These are phyloP conservation scores for Scolecobasidium constrictum DNA, from an alignment of 2,329 filamentous ascomycete species.

Conservation along the genomic window DNA sequence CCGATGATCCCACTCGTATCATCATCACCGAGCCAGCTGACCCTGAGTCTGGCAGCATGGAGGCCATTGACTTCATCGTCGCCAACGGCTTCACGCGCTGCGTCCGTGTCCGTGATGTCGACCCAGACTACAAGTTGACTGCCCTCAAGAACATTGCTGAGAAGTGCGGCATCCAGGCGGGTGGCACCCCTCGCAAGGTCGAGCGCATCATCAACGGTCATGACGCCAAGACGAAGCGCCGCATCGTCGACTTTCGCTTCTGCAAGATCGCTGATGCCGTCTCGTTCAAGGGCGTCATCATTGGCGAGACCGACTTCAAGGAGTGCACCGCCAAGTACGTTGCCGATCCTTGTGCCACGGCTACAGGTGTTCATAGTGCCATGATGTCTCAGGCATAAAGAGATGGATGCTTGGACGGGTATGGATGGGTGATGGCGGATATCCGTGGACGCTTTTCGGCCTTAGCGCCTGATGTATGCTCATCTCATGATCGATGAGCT, in stretches of 20 bases:
- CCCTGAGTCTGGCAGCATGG: constrained; percentile 22
- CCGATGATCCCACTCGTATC: not conserved
- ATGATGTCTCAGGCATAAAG: too few relatives aligned
- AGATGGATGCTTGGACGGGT: too few relatives aligned
- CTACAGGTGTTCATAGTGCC: too few relatives aligned
- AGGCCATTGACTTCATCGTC: constrained; percentile 26
- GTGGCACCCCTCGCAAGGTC: constrained; percentile 26
- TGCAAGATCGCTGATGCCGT: constrained; percentile 35
- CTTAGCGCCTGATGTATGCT: too few relatives aligned
- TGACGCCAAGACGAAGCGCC: constrained; percentile 25
- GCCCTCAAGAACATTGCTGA: constrained; percentile 27
- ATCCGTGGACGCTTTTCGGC: too few relatives aligned
- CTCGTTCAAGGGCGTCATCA: too few relatives aligned
- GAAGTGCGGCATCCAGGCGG: constrained; percentile 16
- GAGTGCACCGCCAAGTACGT: too few relatives aligned
- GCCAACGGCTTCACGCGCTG: constrained; percentile 33
- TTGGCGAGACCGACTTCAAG: too few relatives aligned
- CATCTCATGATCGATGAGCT: too few relatives aligned
- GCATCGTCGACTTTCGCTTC: constrained; percentile 38
- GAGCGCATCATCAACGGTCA: constrained; percentile 34
- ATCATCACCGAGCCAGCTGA: constrained; percentile 19
- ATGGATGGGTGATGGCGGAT: too few relatives aligned
- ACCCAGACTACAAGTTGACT: constrained; percentile 27
- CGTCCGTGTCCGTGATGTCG: constrained; percentile 31
- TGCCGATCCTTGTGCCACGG: too few relatives aligned